Percentiles rank a stretch among this genome's conserved stretches.
These are phyloP conservation scores for Flaveria bidentis DNA, from an alignment of 129 eudicot genomes.

Conservation along the genomic window DNA sequence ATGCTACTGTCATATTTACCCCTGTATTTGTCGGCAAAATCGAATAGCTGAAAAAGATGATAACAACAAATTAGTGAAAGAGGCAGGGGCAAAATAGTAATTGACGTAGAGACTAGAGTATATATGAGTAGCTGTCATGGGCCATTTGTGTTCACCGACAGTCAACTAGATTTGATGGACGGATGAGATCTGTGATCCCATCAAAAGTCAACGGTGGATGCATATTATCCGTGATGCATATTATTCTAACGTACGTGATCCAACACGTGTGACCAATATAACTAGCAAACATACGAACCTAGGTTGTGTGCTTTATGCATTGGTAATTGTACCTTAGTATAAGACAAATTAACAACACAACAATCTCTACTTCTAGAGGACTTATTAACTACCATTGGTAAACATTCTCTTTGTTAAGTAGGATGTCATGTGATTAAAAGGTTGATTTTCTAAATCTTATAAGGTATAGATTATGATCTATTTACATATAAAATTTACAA, in stretches of 20 bases:
- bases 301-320: background rate
- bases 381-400: background rate
- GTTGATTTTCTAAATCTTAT: too few relatives aligned
- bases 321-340: conserved; percentile 7
- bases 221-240: background rate
- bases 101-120: conserved; percentile 38
- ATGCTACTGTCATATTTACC: conserved; percentile 67
- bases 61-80: conserved; percentile 47
- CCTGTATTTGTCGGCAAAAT: conserved; percentile 70
- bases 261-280: background rate
- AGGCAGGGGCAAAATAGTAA: conserved; percentile 42
- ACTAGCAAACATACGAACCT: background rate
- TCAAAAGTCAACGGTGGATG: background rate
- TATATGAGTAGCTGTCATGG: background rate
- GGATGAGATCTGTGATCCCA: background rate
- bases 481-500: too few relatives aligned
- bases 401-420: too few relatives aligned
- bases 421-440: too few relatives aligned
- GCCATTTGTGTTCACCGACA: conserved; percentile 1
- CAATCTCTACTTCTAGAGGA: background rate
- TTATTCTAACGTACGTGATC: background rate
- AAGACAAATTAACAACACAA: conserved; percentile 23
- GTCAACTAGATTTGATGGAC: background rate
- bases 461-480: too few relatives aligned
- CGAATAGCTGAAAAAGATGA: conserved; percentile 59